A percentile compares a stretch with the other conserved stretches of the same genome.
phyloP scores from a whole-genome alignment of 2,329 filamentous ascomycete species.

The Sphaerostilbella broomeana region DNA sequence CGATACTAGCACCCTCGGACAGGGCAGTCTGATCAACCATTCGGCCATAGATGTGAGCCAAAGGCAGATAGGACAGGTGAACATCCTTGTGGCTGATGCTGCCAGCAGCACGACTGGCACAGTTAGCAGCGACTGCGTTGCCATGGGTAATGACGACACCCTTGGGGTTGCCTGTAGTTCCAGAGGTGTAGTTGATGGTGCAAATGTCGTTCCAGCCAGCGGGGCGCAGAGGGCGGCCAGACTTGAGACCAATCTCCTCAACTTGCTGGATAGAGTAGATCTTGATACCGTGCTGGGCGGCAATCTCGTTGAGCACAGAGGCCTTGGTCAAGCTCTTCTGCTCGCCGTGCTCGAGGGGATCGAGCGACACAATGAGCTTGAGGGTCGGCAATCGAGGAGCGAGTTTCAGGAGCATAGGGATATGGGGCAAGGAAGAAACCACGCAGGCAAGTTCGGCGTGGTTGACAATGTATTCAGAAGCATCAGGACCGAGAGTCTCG shows the following conservation, averaged over 20 bases:
- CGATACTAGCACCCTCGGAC: slow-evolving; percentile 66
- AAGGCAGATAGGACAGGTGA: slow-evolving; percentile 78
- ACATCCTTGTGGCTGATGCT: slow-evolving; percentile 50
- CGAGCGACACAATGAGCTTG: slow-evolving; percentile 83
- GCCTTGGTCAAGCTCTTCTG: slow-evolving; percentile 70
- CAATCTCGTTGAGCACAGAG: slow-evolving; percentile 68
- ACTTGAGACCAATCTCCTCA: slow-evolving; percentile 69
- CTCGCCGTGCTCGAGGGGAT: slow-evolving; percentile 76
- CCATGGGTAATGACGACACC: slow-evolving; percentile 77
- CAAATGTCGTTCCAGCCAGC: slow-evolving; percentile 69
- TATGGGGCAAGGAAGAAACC: slow-evolving; percentile 71
- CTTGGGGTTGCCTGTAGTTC: slow-evolving; percentile 77
- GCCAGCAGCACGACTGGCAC: slow-evolving; percentile 51
- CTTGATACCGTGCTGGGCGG: slow-evolving; percentile 64
- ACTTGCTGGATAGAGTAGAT: slow-evolving; percentile 77
- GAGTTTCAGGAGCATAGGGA: slow-evolving; percentile 75
- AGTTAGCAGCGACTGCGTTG: slow-evolving; percentile 69
- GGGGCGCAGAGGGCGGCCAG: slow-evolving; percentile 62
- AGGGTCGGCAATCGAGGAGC: slow-evolving; percentile 68
- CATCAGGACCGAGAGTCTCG: slow-evolving; percentile 86
- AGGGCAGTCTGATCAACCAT: slow-evolving; percentile 72
- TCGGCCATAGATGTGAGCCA: slow-evolving; percentile 91
- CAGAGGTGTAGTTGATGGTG: slow-evolving; percentile 89
- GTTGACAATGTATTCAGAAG: slow-evolving; percentile 93
- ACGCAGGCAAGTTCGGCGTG: slow-evolving; percentile 73